Base-by-base conservation (phyloP, 2,329 filamentous ascomycete species). In the Colletotrichum agaves region DNA sequence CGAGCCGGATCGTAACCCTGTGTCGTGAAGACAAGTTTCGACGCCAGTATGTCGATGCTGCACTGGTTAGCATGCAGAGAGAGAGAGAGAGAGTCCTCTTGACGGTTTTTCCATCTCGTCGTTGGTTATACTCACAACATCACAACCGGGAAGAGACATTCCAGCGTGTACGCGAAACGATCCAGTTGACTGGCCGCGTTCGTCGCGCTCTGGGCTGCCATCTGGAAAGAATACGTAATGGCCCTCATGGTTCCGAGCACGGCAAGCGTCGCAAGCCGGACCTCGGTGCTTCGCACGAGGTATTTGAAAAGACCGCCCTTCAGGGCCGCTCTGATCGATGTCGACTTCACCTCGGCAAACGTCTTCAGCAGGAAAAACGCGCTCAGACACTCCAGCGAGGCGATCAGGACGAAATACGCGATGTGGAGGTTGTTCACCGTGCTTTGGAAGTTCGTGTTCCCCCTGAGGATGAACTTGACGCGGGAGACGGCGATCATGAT, bases 121-220 rank as follows among this genome's bases (percentile, higher is more conserved):
- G 39, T 19, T 21, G 50, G 0, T 13, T 12, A 8, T 2, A 74
- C 79, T 63, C 67, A 81, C 79, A 78, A 76, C 74, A 82, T 76
- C 57, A 82, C 75, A 0, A 80, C 74, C 0, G 80, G 80, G 44
- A 82, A 82, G 8, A 81, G 66, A 61, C 80, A 82, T 57, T 82
- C 80, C 47, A 82, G 64, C 1, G 79, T 77, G 50, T 82, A 82
- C 1, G 77, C 77, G 49, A 82, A 82, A 1, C 80, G 76, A 53
- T 82, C 80, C 0, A 82, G 57, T 52, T 82, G 79, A 5, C 78
- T 75, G 0, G 80, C 77, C 0, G 75, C 61, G 23, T 76, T 74
- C 0, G 77, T 78, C 0, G 80, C 80, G 19, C 74, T 77, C 57
- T 81, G 79, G 1, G 77, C 73, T 0, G 75, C 71, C 2, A 71